A percentile compares a stretch with the other conserved stretches of the same genome.
Evolutionary conservation across 208 protist genomes (phyloP).

Genomic region (Trypanosoma avium): DNA sequence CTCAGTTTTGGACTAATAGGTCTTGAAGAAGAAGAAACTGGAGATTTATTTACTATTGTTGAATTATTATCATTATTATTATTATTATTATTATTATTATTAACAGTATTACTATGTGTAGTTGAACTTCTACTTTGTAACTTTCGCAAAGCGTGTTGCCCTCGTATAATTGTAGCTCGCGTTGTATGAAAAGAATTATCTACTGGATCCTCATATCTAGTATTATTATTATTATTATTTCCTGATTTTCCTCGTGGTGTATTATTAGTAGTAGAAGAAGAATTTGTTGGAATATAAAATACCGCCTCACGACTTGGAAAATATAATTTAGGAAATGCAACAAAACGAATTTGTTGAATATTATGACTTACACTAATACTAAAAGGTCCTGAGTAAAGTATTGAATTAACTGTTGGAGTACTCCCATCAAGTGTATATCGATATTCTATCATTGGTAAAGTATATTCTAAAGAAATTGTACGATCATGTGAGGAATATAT

Average conservation of each 20-base stretch:
- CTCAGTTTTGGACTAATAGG: slow-evolving; percentile 4
- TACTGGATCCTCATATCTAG: background rate
- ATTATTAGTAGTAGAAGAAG: background rate
- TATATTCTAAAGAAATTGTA: slow-evolving; percentile 25
- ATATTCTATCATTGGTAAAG: slow-evolving; percentile 27
- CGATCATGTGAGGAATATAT: slow-evolving; percentile 19
- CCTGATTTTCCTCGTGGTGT: background rate
- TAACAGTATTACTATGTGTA: background rate
- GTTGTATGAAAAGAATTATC: slow-evolving; percentile 13
- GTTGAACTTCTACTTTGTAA: background rate
- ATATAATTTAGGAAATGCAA: slow-evolving; percentile 32
- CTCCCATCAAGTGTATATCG: slow-evolving; percentile 55
- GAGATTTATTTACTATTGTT: background rate
- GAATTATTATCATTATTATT: background rate
- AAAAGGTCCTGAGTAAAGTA: slow-evolving; percentile 25
- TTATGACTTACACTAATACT: slow-evolving; percentile 2
- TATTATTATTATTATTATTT: background rate
- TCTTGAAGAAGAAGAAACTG: background rate
- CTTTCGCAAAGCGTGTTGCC: background rate
- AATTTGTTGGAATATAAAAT: slow-evolving; percentile 17
- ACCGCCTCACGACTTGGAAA: slow-evolving; percentile 39
- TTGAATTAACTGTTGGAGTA: slow-evolving; percentile 18
- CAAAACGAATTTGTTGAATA: slow-evolving; percentile 25
- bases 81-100: background rate
- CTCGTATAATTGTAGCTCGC: slow-evolving; percentile 14